Evolutionary conservation across 169 alveolate genomes (phyloP).

Genomic region (Fabrea salina): DNA sequence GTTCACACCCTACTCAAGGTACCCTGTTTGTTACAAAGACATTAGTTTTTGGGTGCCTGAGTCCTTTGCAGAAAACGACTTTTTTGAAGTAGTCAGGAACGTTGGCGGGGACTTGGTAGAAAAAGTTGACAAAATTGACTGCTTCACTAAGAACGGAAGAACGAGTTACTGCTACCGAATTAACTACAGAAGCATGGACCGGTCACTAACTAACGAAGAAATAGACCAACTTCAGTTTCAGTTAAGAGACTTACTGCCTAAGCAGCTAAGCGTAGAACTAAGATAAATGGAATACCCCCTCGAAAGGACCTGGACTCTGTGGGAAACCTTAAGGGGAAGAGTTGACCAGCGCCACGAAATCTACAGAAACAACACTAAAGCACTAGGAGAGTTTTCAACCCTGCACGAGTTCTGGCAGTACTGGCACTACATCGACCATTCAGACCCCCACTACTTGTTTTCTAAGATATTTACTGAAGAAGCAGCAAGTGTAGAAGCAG

Average conservation of each 20-base stretch:
- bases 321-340: constrained; percentile 16
- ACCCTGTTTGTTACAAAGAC: constrained; percentile 84
- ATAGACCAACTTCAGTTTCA: constrained; percentile 31
- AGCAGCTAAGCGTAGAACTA: neutral
- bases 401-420: constrained; percentile 18
- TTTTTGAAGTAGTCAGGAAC: constrained; percentile 60
- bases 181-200: constrained; percentile 65
- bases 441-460: constrained; percentile 19
- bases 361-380: neutral
- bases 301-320: neutral
- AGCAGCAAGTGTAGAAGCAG: constrained; percentile 18
- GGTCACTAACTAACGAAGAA: constrained; percentile 67
- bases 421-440: constrained; percentile 22
- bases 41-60: constrained; percentile 75
- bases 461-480: neutral
- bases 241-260: neutral
- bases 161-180: constrained; percentile 63
- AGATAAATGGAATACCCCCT: constrained; percentile 20
- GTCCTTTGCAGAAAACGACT: constrained; percentile 70
- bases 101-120: constrained; percentile 77
- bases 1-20: constrained; percentile 74
- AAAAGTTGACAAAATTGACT: constrained; percentile 71
- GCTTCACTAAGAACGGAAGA: constrained; percentile 59
- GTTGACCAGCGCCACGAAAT: neutral
- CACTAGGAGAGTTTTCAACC: neutral